phyloP scores from a whole-genome alignment of 768 basidiomycete genomes.

The Mycena galopus region DNA sequence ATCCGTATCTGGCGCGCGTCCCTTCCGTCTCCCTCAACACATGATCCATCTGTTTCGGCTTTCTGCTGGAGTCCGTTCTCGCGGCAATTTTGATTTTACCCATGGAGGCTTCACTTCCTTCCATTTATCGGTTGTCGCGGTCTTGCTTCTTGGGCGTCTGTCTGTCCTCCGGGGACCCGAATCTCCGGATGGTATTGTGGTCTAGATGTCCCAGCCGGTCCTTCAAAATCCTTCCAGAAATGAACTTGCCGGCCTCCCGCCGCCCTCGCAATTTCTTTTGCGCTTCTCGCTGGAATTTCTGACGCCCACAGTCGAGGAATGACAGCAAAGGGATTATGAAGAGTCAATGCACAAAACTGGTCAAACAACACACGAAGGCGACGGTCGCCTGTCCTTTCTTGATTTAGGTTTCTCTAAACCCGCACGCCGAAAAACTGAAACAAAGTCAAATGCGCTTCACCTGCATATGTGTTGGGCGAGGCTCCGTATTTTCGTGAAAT shows the following conservation, averaged over 20 bases:
- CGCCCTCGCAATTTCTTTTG: background rate
- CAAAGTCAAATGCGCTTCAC: background rate
- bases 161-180: too few relatives aligned
- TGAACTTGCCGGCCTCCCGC: background rate
- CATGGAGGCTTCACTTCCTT: background rate
- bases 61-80: too few relatives aligned
- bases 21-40: background rate
- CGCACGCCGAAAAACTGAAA: background rate
- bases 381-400: background rate
- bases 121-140: background rate
- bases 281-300: background rate
- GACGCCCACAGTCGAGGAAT: background rate
- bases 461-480: background rate
- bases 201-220: background rate
- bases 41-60: too few relatives aligned
- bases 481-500: background rate
- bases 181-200: background rate
- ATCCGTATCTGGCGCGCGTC: too few relatives aligned
- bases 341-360: background rate
- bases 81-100: background rate
- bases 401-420: background rate
- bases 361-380: background rate
- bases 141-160: background rate
- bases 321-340: background rate
- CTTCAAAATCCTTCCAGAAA: background rate